A percentile compares a stretch with the other conserved stretches of the same genome.
Conservation (phyloP, 768 basidiomycete species). For the Amanita phalloides region DNA sequence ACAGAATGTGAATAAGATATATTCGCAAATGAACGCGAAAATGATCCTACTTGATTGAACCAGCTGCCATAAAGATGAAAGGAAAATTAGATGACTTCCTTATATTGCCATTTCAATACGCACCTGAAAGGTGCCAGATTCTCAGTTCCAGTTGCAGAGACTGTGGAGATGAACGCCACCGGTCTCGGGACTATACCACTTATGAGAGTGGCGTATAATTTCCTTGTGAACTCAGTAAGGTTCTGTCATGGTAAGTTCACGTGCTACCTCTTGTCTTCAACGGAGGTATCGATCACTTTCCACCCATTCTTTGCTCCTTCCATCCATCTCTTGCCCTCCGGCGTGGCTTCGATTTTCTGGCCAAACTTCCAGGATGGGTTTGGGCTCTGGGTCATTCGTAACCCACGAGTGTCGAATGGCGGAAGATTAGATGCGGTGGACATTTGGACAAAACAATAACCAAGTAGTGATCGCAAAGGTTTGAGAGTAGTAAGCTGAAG, state of each 20-base stretch:
- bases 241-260: background rate
- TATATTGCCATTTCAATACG: conserved; percentile 9
- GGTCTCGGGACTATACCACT: conserved; percentile 56
- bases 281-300: conserved; percentile 24
- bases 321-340: conserved; percentile 28
- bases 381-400: conserved; percentile 22
- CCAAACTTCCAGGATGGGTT: conserved; percentile 30
- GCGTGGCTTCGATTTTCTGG: conserved; percentile 19
- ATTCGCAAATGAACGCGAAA: background rate
- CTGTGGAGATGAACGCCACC: conserved; percentile 58
- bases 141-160: conserved; percentile 35
- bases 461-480: background rate
- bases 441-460: background rate
- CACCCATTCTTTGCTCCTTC: conserved; percentile 32
- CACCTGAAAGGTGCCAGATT: conserved; percentile 53
- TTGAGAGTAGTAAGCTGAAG: too few species aligned
- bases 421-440: conserved; percentile 8
- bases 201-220: conserved; percentile 35
- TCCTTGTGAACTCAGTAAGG: conserved; percentile 10
- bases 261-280: conserved; percentile 23
- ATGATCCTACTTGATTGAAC: conserved; percentile 22
- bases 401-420: conserved; percentile 13
- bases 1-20: background rate
- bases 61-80: conserved; percentile 29
- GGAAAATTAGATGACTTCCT: background rate